These are phyloP conservation scores for Metschnikowia kunwiensis DNA, from an alignment of 805 yeast species.

Conservation along the genomic window DNA sequence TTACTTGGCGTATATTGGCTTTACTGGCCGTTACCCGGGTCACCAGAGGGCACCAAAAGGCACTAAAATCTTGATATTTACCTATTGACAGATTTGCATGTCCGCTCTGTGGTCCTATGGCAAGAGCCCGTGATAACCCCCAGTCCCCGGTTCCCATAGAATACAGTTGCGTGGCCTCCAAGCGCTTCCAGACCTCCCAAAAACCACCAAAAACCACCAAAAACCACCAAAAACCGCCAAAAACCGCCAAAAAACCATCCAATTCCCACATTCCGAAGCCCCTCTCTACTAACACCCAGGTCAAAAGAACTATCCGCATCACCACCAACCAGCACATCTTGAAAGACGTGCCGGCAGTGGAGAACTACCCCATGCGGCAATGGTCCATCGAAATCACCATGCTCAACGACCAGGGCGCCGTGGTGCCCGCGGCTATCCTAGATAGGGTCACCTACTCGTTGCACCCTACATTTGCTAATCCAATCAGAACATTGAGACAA, in stretches of 20 bases:
- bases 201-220: background rate
- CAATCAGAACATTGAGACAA: slow-evolving; percentile 73
- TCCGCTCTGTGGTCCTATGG: background rate
- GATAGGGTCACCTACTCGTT: slow-evolving; percentile 91
- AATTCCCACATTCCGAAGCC: no score
- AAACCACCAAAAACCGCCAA: background rate
- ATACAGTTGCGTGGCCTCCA: background rate
- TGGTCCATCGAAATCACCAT: slow-evolving; percentile 81
- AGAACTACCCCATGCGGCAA: slow-evolving; percentile 90
- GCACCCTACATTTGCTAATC: slow-evolving; percentile 93
- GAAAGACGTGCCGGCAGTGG: slow-evolving; percentile 78
- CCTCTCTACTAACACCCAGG: slow-evolving; percentile 31
- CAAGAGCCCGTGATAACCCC: no score
- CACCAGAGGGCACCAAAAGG: no score
- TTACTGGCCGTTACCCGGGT: no score
- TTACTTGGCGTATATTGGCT: no score
- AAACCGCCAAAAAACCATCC: background rate
- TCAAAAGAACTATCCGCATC: slow-evolving; percentile 83
- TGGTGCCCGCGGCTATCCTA: slow-evolving; percentile 79
- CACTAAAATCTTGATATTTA: no score
- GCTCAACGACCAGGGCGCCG: slow-evolving; percentile 77
- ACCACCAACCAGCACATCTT: slow-evolving; percentile 82
- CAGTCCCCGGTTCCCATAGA: no score
- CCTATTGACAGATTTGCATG: no score
- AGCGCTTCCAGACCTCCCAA: background rate